Evolutionary conservation across 805 yeast species (phyloP), one percentile per base, ranked within the genome.

Genomic region (Tetrapisispora iriomotensis): DNA sequence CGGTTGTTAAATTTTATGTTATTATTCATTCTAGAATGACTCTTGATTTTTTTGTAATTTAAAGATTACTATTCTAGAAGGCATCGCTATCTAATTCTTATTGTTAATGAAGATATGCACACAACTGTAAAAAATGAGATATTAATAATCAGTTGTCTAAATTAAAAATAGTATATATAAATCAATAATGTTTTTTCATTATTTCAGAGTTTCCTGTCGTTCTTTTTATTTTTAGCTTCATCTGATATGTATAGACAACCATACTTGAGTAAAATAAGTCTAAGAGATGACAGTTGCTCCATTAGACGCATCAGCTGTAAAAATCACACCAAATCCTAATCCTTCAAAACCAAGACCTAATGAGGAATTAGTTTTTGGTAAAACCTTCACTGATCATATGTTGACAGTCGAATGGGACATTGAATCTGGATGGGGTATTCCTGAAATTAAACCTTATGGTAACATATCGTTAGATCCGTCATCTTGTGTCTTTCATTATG

Each of bases 401-500:
- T 68, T 90, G 58, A 75, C 82, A 52, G 66, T 86, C 37, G 87
- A 85, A 58, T 92, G 96, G 95, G 74, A 75, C 43, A 67, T 68
- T 23, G 68, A 70, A 40, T 56, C 64, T 3, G 97, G 97, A 37
- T 90, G 98, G 98, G 81, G 68, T 9, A 64, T 74, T n/a, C 97
- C 98, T 33, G 75, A 74, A 58, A 88, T 90, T 61, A 74, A 75
- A 48, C 96, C 97, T 19, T 87, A 84, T 60, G 88, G 80, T 38
- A 75, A 76, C 37, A 65, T 90, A 39, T 53, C 69, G 14, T 62
- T 90, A 43, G 96, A 88, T 56, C 98, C 98, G 21, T 79, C 95
- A 17, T 67, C 92, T 15, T 75, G 83, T 60, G 97, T 88, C 25
- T 78, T 90, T 67, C 98, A 90, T 69, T 90, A 90, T 56, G 90